Evolutionary conservation across 2,329 filamentous ascomycete species (phyloP), one percentile per base, ranked within the genome.

Genomic region (Alternaria incomplexa): DNA sequence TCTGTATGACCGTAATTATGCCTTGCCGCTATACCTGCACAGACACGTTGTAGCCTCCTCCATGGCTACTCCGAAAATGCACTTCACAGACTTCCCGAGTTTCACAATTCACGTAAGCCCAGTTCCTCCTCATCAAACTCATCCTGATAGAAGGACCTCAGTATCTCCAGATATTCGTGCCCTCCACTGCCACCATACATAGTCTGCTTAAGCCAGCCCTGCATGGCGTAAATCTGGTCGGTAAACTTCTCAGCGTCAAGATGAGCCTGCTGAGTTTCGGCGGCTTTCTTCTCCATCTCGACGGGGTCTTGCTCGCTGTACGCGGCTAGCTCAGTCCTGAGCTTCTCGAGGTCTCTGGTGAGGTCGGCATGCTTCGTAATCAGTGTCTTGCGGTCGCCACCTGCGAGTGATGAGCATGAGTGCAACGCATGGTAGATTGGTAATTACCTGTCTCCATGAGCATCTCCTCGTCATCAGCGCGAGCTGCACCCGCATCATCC

Each of bases 51-150:
- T 52, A 23, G 1, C 11, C 48, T 17, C 0, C 36, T 40, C 36
- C 0, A 40, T 40, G n/a, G 36, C 36, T 40, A 40, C 15, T 23
- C 30, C 6, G 48, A 40, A 1, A 40, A 40, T 2, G 17, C 12
- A 28, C 2, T 20, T 4, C 48, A 36, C 20, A 52, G 28, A 23
- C 36, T 22, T 15, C 12, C 30, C 20, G 3, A 40, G 22, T 10
- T 22, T 22, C n/a, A 45, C n/a, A 79, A 66, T 67, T 80, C 85
- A 25, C 78, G 77, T 65, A 88, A 76, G 8, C 84, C 83, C 50
- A 83, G 82, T 43, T 84, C 85, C 58, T 89, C 86, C 58, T 84
- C 77, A 57, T 83, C 83, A 70, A 83, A 87, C 68, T 88, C 85
- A 22, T 83, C 82, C 9, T 83, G 85, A 67, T 88, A 89, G 52